These are phyloP conservation scores for Grosmannia penicillata DNA, from an alignment of 2,329 filamentous ascomycete species.

Conservation along the genomic window DNA sequence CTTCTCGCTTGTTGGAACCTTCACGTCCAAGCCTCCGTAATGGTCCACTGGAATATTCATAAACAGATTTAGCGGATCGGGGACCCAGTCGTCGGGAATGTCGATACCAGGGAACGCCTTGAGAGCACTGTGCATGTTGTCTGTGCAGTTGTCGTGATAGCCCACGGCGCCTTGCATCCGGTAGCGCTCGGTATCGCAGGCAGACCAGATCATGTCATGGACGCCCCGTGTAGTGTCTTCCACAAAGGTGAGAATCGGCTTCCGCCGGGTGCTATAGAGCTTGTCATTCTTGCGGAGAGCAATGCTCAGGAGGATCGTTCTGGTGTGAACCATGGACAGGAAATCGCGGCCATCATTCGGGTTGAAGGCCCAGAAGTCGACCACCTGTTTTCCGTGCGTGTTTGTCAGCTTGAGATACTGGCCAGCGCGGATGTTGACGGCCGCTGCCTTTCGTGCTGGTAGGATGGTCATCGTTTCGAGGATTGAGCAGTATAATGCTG, in stretches of 20 bases:
- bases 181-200: constrained; percentile 24
- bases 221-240: constrained; percentile 22
- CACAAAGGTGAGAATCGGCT: constrained; percentile 20
- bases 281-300: constrained; percentile 16
- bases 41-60: constrained; percentile 26
- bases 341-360: constrained; percentile 18
- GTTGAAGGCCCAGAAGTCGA: constrained; percentile 33
- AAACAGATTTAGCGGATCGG: constrained; percentile 26
- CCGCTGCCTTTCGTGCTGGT: constrained; percentile 26
- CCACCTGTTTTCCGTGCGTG: constrained; percentile 31
- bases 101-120: constrained; percentile 13
- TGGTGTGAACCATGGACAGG: constrained; percentile 23
- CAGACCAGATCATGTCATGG: constrained; percentile 25
- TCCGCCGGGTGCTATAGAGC: constrained; percentile 20
- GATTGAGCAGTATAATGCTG: too few species aligned
- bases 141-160: constrained; percentile 24
- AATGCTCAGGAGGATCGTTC: constrained; percentile 17
- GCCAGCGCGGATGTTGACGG: constrained; percentile 19
- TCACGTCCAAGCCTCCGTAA: constrained; percentile 17
- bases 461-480: constrained; percentile 16
- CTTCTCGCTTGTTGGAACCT: constrained; percentile 17
- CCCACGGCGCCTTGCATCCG: constrained; percentile 19
- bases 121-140: constrained; percentile 21
- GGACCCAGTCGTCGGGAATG: constrained; percentile 18
- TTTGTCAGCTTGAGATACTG: constrained; percentile 30